Evolutionary conservation across 176 grass and related monocot genomes (phyloP).

Genomic region (Triticum dicoccoides): DNA sequence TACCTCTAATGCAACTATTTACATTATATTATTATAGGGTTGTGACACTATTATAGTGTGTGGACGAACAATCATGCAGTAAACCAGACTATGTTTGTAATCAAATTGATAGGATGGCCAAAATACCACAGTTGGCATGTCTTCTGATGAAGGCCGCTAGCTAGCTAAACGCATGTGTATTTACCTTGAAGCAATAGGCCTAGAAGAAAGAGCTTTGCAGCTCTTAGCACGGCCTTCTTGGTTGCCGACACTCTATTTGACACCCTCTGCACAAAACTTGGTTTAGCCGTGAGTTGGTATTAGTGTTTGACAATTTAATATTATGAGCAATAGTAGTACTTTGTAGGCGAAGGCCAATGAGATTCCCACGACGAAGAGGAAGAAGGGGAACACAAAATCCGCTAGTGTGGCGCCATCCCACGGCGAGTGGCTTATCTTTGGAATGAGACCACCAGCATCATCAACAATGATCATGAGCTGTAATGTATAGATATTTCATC

Average conservation of each 20-base stretch:
- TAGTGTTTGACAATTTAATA: background rate
- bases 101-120: background rate
- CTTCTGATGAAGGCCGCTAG: background rate
- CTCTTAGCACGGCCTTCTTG: conserved; percentile 52
- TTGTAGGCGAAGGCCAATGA: conserved; percentile 70
- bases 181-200: conserved; percentile 82
- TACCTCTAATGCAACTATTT: no score
- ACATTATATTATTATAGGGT: no score
- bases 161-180: background rate
- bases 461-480: conserved; percentile 93
- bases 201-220: conserved; percentile 64
- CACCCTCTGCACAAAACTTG: conserved; percentile 39
- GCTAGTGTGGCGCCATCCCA: conserved; percentile 63
- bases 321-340: background rate
- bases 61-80: background rate
- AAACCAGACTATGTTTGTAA: background rate
- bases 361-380: conserved; percentile 83
- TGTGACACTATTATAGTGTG: no score
- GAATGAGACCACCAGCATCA: conserved; percentile 61
- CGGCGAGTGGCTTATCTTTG: conserved; percentile 65
- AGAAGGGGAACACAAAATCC: conserved; percentile 90
- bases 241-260: conserved; percentile 44
- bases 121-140: background rate
- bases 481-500: background rate
- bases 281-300: background rate